Evolutionary conservation across 768 basidiomycete species (phyloP).

Genomic region (Pleurotus pulmonarius): DNA sequence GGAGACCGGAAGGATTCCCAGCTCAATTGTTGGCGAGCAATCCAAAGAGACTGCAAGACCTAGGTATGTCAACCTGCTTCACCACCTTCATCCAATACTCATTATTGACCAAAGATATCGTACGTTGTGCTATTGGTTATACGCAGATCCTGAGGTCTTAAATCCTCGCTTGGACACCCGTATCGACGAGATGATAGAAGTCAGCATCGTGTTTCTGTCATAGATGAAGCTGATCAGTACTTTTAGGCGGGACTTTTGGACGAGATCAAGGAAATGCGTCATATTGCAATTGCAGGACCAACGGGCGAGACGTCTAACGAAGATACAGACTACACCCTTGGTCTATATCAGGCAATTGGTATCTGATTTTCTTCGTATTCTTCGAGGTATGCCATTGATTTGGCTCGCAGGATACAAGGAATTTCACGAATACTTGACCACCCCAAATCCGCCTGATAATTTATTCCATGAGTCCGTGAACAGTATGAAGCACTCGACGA

Average conservation of each 20-base stretch:
- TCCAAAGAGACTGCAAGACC: conserved; percentile 39
- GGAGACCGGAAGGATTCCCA: conserved; percentile 60
- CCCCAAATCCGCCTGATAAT: conserved; percentile 32
- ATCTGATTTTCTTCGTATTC: conserved; percentile 3
- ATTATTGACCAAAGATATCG: conserved; percentile 54
- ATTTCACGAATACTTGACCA: conserved; percentile 66
- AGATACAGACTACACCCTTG: conserved; percentile 63
- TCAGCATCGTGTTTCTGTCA: conserved; percentile 24
- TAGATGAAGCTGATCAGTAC: no score
- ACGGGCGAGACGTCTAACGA: neutral
- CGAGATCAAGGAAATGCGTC: conserved; percentile 63
- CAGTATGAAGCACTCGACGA: conserved; percentile 81
- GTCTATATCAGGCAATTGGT: conserved; percentile 96
- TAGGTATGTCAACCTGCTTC: conserved; percentile 36
- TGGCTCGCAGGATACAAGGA: conserved; percentile 79
- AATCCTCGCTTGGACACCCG: conserved; percentile 69
- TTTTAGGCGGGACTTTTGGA: conserved; percentile 71
- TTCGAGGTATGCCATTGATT: neutral
- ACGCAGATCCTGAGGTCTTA: conserved; percentile 62
- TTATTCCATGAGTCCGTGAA: conserved; percentile 58
- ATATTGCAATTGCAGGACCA: conserved; percentile 20
- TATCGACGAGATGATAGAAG: conserved; percentile 88
- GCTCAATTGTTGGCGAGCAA: conserved; percentile 67
- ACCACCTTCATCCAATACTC: neutral
- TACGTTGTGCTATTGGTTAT: conserved; percentile 89